Evolutionary conservation across 164 flowering plant genomes (phyloP), one percentile per base, ranked within the genome.

Genomic region (Magnolia sinica): DNA sequence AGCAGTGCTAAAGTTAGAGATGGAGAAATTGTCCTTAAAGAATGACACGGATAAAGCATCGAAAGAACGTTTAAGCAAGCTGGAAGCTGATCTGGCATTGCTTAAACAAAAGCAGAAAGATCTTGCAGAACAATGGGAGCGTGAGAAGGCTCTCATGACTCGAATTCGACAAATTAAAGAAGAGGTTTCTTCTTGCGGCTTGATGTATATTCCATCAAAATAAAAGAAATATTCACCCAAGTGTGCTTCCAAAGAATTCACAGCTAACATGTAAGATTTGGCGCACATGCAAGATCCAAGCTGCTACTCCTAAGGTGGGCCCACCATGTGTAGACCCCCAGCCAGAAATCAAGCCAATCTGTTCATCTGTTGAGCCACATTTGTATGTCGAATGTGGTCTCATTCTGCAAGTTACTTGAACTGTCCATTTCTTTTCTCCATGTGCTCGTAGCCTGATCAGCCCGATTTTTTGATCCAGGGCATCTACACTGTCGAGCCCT

Each of bases 1-100:
- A 85, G 89, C 96, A 68, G 86, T 94, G 45, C 73, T 90, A 18
- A 94, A 92, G 79, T 77, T 94, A 79, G 98, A 96, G 86, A 92
- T 94, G 96, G 97, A 94, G 84, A 91, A 88, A 76, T 84, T 92
- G n/a, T 91, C 97, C 64, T 69, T 96, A 82, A 91, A 90, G 85
- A 91, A 91, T 76, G 98, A 94, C 83, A 87, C 89, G 51, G 96
- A 92, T 79, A 91, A 89, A 83, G 92, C 95, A 70, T 88, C 96
- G 19, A 91, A 90, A 85, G 98, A 90, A 74, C 85, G 97, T 79
- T 79, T 92, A 78, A 82, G 78, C 80, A 94, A 96, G 86, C 82
- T 94, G 76, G 99, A 93, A 80, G 77, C 81, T 87, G 99, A 96
- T 82, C 81, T 96, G 72, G 73, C 8, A 18, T 78, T 76, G 19